Conservation (phyloP, 2,329 filamentous ascomycete species). For the Alternaria sp. region DNA sequence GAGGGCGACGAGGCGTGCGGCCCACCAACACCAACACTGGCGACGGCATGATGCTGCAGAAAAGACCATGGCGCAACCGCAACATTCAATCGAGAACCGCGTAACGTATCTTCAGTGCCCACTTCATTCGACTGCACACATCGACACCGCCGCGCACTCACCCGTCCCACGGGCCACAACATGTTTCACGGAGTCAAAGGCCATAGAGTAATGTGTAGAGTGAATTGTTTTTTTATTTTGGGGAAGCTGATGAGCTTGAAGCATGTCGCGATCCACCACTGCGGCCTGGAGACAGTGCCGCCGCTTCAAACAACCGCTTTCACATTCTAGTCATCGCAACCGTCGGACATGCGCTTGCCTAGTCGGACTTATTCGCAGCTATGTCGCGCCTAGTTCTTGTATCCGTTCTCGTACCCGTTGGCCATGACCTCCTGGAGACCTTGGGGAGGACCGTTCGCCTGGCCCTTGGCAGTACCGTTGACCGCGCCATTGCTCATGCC, state of each 20-base stretch:
- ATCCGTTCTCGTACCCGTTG: constrained; percentile 42
- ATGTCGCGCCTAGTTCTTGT: constrained; percentile 35
- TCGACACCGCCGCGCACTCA: no score
- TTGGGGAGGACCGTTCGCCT: constrained; percentile 26
- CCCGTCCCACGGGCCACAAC: neutral
- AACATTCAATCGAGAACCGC: neutral
- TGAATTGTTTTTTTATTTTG: constrained; percentile 3
- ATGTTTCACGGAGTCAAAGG: neutral
- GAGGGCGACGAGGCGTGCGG: neutral
- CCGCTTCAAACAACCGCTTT: constrained; percentile 8
- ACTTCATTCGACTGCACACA: neutral
- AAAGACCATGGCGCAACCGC: neutral
- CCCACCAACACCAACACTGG: neutral
- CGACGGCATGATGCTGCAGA: neutral
- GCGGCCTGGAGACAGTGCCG: neutral
- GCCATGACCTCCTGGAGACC: constrained; percentile 33
- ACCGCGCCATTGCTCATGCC: constrained; percentile 31
- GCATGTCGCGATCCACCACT: constrained; percentile 1
- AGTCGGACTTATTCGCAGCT: constrained; percentile 18
- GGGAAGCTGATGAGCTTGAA: constrained; percentile 5
- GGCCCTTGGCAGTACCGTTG: constrained; percentile 27
- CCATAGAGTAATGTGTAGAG: neutral
- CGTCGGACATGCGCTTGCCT: constrained; percentile 16
- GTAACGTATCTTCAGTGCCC: neutral
- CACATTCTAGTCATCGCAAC: constrained; percentile 1